A percentile compares a stretch with the other conserved stretches of the same genome.
Conservation (phyloP, 2,329 filamentous ascomycete genomes). For the Aspergillus sp. region DNA sequence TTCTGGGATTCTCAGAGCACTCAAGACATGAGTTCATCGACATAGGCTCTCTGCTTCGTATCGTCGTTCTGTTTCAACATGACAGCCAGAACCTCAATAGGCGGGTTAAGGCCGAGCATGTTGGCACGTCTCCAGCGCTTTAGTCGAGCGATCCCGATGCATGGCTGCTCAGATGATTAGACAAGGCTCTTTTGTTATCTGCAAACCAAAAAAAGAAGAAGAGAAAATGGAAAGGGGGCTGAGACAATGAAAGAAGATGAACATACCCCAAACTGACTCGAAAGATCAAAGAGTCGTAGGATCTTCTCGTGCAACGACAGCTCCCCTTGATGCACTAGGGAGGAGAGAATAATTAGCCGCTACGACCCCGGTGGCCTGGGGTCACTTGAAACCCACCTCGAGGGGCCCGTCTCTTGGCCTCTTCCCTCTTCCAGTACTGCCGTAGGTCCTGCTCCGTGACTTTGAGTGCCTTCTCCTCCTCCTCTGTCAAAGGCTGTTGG, state of each 20-base stretch:
- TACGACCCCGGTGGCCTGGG: background rate
- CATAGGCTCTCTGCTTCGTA: constrained; percentile 64
- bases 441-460: constrained; percentile 68
- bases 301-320: constrained; percentile 78
- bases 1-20: background rate
- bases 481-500: constrained; percentile 32
- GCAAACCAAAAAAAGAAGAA: background rate
- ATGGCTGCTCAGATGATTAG: constrained; percentile 61
- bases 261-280: constrained; percentile 85
- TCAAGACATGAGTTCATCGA: constrained; percentile 44
- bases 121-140: constrained; percentile 89
- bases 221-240: no score
- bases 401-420: constrained; percentile 65
- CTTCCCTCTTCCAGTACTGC: constrained; percentile 74
- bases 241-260: background rate
- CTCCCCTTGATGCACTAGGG: constrained; percentile 70
- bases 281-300: constrained; percentile 87
- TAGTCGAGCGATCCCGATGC: constrained; percentile 76
- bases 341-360: background rate
- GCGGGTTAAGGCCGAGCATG: constrained; percentile 77
- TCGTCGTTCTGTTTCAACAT: constrained; percentile 61
- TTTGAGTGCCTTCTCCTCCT: constrained; percentile 55
- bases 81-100: constrained; percentile 85
- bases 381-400: constrained; percentile 42
- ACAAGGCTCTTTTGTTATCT: background rate